Base-by-base conservation (phyloP, 192 early-diverging fungal species). In the Coemansia sp. region DNA sequence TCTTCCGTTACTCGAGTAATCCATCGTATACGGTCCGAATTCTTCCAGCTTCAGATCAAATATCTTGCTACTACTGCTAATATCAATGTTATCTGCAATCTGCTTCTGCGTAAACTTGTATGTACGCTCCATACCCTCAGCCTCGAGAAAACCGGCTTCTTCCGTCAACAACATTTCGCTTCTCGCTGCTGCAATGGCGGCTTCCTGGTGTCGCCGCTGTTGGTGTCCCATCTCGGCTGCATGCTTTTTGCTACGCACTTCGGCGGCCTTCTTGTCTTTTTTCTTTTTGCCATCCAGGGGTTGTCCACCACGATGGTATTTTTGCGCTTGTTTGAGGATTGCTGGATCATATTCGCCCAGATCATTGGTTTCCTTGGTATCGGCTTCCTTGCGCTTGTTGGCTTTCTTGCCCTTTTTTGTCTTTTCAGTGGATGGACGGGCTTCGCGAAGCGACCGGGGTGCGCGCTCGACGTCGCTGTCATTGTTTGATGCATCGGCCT, bases 91-190 rank as follows among this genome's bases (percentile, higher is more conserved):
- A 18, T 91, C 84, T 2, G 65, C 74, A 55, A 93, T 66, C 61
- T 89, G 78, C 43, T 82, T 67, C 70, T 98, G 96, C 37, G 87
- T 85, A 54, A 95, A 87, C 66, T 93, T 93, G 74, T 87, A 95
- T 3, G 96, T 98, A 65, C 89, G 88, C 78, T 98, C 96, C 64
- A 95, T 86, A 1, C 89, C 90, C 59, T 98, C 96, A 2, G 93
- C 90, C 78, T 95, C 94, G 53, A 98, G 73, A 68, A 77, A 94
- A 37, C 96, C 95, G 5, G 83, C 87, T 38, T 92, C 86, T 60
- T 94, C 89, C 0, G 90, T 85, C 51, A 93, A 75, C 36, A 98
- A 85, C 61, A 94, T 70, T 68, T 96, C 95, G 35, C 90, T 79
- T 43, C 90, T 87, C 1, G 92, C 92, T 1, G 95, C 93, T 37